Base-by-base conservation (phyloP, 225 moss, liverwort and hornwort genomes). In the Anthoceros angustus region DNA sequence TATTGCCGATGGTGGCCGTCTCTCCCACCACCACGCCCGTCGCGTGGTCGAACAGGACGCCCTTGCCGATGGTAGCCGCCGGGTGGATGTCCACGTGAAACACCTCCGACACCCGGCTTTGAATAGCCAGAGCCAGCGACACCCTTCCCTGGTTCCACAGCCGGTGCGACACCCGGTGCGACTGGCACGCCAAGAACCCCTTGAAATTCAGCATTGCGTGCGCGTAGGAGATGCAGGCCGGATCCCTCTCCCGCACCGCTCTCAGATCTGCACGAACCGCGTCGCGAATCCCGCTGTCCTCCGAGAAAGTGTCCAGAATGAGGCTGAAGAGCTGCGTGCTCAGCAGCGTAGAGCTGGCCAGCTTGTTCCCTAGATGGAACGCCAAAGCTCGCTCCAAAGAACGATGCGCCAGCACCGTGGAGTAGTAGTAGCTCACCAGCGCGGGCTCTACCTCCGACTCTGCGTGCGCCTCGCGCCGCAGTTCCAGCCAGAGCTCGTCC, bases 311-410 rank as follows among this genome's bases (percentile, higher is more conserved):
- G 71, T 84, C 84, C 71, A 68, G 76, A 48, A 84, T 76, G 60
- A 84, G 70, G 46, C 73, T 84, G 40, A 79, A 84, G 67, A 84
- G 84, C 64, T 84, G 84, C 10, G 84, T 82, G 77, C 79, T 84
- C 21, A 84, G 69, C 0, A 84, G 77, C 38, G 84, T 84, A 38
- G 73, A 81, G 40, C 75, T 82, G 42, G 81, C 73, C 65, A 84
- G 84, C 77, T 84, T 84, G 84, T 82, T 84, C 63, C 81, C 84
- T 67, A 84, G 84, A 38, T 84, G 84, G 75, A 82, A 84, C 62
- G 84, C 84, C 40, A 84, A 76, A 50, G 84, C 77, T 69, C 84
- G 78, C 74, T 84, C 84, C 25, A 84, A 73, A 0, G 79, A 67
- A 40, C 81, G 73, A 73, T 84, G 84, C 16, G 84, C 81, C 60